Evolutionary conservation across 805 yeast species (phyloP).

Genomic region (Priceomyces melissophilus): DNA sequence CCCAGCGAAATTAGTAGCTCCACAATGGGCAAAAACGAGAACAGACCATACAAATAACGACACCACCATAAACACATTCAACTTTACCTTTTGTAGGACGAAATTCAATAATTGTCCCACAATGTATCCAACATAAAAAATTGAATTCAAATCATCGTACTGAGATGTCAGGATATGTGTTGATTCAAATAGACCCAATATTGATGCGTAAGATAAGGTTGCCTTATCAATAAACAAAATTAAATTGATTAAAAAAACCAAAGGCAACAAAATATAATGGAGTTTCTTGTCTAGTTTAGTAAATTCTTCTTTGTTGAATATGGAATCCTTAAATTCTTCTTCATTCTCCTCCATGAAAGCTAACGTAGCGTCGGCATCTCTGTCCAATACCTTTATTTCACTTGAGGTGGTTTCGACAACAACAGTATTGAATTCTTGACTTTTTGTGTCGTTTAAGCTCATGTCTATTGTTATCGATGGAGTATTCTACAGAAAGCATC

Average conservation of each 20-base stretch:
- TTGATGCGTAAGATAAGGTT: constrained; percentile 45
- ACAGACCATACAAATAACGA: constrained; percentile 45
- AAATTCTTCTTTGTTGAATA: too few species aligned
- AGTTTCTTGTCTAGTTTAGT: constrained; percentile 17
- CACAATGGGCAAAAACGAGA: constrained; percentile 44
- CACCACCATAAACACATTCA: constrained; percentile 34
- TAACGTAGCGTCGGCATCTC: constrained; percentile 40
- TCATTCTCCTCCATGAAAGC: constrained; percentile 34
- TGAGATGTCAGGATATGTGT: constrained; percentile 40
- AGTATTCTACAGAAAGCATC: too few species aligned
- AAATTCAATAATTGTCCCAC: constrained; percentile 43
- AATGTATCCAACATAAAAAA: constrained; percentile 48
- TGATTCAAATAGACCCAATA: constrained; percentile 44
- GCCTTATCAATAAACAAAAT: constrained; percentile 51
- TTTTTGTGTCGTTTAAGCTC: too few species aligned
- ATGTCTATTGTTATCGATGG: too few species aligned
- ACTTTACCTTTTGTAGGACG: constrained; percentile 42
- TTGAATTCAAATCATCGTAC: constrained; percentile 45
- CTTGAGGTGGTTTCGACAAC: too few species aligned
- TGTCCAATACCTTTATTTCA: neutral
- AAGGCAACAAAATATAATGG: neutral
- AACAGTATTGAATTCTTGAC: too few species aligned
- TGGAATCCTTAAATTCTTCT: too few species aligned
- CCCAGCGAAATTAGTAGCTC: constrained; percentile 44
- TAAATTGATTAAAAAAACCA: constrained; percentile 25